phyloP scores from a whole-genome alignment of 2,329 filamentous ascomycete genomes.

The Pseudogymnoascus sp. region DNA sequence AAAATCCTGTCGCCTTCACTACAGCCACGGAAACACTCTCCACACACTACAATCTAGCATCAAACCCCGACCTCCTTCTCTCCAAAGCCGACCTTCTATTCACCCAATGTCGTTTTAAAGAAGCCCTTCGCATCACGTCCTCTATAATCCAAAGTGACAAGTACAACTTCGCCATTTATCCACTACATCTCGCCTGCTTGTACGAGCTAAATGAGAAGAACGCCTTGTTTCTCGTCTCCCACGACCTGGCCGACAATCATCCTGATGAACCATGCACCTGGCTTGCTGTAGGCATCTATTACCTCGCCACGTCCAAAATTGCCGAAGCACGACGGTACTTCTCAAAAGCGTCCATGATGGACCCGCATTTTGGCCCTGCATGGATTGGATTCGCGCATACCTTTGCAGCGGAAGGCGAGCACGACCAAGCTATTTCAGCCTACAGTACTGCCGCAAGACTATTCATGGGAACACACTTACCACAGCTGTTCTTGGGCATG shows the following conservation, averaged over 20 bases:
- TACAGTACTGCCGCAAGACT: slow-evolving; percentile 91
- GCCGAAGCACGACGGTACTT: slow-evolving; percentile 93
- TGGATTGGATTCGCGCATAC: slow-evolving; percentile 99
- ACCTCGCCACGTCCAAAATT: slow-evolving; percentile 79
- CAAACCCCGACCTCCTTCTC: slow-evolving; percentile 84
- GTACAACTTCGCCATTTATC: slow-evolving; percentile 83
- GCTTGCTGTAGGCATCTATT: slow-evolving; percentile 92
- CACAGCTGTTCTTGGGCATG: slow-evolving; percentile 95
- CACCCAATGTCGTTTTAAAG: slow-evolving; percentile 87
- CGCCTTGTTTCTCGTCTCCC: slow-evolving; percentile 80
- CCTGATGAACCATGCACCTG: slow-evolving; percentile 87
- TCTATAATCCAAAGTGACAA: slow-evolving; percentile 74
- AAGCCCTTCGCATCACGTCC: slow-evolving; percentile 76
- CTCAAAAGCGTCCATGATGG: slow-evolving; percentile 94
- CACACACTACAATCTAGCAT: slow-evolving; percentile 80
- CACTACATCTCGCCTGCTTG: slow-evolving; percentile 82
- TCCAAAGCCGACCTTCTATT: slow-evolving; percentile 86
- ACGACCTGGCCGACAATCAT: slow-evolving; percentile 85
- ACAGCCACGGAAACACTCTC: slow-evolving; percentile 83
- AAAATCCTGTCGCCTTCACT: slow-evolving; percentile 73
- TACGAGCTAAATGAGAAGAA: slow-evolving; percentile 84
- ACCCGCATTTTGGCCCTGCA: slow-evolving; percentile 90
- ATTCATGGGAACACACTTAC: slow-evolving; percentile 94
- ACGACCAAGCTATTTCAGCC: slow-evolving; percentile 95
- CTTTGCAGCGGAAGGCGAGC: slow-evolving; percentile 93